Evolutionary conservation across 768 basidiomycete species (phyloP).

Genomic region (Pisolithus sp.): DNA sequence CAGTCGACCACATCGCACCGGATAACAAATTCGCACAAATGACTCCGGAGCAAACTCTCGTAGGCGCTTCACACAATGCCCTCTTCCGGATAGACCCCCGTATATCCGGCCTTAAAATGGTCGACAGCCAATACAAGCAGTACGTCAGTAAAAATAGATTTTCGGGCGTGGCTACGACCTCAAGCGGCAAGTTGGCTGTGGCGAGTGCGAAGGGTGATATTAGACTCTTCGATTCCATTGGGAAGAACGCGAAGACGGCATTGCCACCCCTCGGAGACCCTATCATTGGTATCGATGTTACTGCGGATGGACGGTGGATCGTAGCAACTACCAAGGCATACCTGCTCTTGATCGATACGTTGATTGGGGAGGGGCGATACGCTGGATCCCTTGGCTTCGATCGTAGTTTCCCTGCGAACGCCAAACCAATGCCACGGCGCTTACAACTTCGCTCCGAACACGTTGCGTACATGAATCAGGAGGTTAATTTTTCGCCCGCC

Average conservation of each 20-base stretch:
- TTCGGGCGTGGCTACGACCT: constrained; percentile 87
- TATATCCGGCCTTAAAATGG: constrained; percentile 85
- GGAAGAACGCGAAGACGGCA: constrained; percentile 98
- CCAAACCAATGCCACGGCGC: constrained; percentile 87
- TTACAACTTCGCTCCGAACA: constrained; percentile 88
- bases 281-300: constrained; percentile 90
- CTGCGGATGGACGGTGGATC: constrained; percentile 89
- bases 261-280: constrained; percentile 93
- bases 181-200: constrained; percentile 80
- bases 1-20: constrained; percentile 85
- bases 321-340: constrained; percentile 95
- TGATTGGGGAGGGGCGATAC: constrained; percentile 87
- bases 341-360: constrained; percentile 87
- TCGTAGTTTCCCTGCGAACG: constrained; percentile 87
- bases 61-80: constrained; percentile 90
- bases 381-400: constrained; percentile 85
- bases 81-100: constrained; percentile 98
- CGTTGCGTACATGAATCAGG: constrained; percentile 87
- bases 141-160: constrained; percentile 95
- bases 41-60: constrained; percentile 85
- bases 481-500: constrained; percentile 88
- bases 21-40: constrained; percentile 93
- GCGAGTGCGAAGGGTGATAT: constrained; percentile 97
- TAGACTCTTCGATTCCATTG: constrained; percentile 88
- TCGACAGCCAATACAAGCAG: constrained; percentile 93